phyloP scores from a whole-genome alignment of 1,284 basidiomycete species.

The Prillingera fragicola region DNA sequence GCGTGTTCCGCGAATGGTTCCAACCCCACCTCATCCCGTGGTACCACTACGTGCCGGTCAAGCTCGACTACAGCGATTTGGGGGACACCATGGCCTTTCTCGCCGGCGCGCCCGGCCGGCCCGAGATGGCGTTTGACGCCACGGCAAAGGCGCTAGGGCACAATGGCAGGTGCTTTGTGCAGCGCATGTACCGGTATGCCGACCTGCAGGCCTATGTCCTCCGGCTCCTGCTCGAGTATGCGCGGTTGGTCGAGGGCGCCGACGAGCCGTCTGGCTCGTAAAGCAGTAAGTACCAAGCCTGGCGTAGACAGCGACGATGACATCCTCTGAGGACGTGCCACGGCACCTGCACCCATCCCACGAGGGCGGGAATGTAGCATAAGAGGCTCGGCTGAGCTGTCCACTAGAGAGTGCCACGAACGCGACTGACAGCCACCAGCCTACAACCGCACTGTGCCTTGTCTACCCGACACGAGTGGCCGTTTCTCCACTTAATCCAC shows the following conservation, averaged over 20 bases:
- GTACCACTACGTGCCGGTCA: constrained; percentile 46
- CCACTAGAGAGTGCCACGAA: no score
- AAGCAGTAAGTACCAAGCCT: no score
- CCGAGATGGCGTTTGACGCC: constrained; percentile 44
- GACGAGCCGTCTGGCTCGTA: no score
- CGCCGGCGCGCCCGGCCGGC: constrained; percentile 38
- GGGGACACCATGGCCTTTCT: constrained; percentile 46
- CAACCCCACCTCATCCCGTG: constrained; percentile 35
- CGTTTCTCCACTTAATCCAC: no score
- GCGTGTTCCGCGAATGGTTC: constrained; percentile 62
- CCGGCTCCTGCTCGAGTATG: constrained; percentile 45
- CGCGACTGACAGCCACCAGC: no score
- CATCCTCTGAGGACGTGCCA: no score
- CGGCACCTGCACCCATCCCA: no score
- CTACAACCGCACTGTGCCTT: no score
- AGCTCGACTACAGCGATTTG: constrained; percentile 46
- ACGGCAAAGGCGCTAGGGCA: constrained; percentile 43
- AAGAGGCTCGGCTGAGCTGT: no score
- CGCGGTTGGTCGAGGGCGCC: constrained; percentile 18
- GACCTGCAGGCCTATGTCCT: constrained; percentile 48
- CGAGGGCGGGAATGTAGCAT: no score
- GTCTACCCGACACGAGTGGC: no score
- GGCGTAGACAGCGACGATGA: no score
- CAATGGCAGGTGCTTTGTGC: constrained; percentile 47
- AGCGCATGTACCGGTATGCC: constrained; percentile 44